Evolutionary conservation across 371 early-diverging fungal genomes (phyloP).

Genomic region (Apophysomyces variabilis): DNA sequence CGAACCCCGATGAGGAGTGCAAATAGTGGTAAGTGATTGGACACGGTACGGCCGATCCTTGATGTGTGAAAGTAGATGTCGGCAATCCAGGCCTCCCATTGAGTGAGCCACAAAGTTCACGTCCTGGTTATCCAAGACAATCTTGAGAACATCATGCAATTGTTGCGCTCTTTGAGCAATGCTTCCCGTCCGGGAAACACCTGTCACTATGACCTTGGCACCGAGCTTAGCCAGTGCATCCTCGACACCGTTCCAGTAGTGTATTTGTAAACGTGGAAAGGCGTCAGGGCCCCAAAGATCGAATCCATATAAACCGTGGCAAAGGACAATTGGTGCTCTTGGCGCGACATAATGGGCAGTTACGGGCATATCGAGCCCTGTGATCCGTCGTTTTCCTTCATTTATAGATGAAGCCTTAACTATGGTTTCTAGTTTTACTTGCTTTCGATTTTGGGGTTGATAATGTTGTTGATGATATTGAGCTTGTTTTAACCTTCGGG

Average conservation of each 20-base stretch:
- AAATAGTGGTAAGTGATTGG: conserved; percentile 84
- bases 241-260: conserved; percentile 83
- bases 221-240: conserved; percentile 75
- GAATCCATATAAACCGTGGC: conserved; percentile 85
- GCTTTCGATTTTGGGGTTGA: neutral
- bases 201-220: conserved; percentile 72
- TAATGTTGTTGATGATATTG: neutral
- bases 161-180: conserved; percentile 73
- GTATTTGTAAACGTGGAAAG: conserved; percentile 73
- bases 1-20: conserved; percentile 90
- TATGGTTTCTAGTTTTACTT: neutral
- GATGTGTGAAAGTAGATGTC: conserved; percentile 83
- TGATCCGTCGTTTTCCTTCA: neutral
- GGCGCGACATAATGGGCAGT: conserved; percentile 66
- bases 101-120: conserved; percentile 83
- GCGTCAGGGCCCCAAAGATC: conserved; percentile 71
- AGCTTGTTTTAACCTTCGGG: neutral
- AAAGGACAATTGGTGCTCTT: conserved; percentile 74
- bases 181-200: conserved; percentile 77
- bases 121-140: conserved; percentile 45
- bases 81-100: conserved; percentile 89
- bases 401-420: neutral
- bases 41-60: conserved; percentile 66
- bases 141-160: conserved; percentile 62
- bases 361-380: conserved; percentile 22